These are phyloP conservation scores for Gyrodon lividus DNA, from an alignment of 768 basidiomycete species.

Conservation along the genomic window DNA sequence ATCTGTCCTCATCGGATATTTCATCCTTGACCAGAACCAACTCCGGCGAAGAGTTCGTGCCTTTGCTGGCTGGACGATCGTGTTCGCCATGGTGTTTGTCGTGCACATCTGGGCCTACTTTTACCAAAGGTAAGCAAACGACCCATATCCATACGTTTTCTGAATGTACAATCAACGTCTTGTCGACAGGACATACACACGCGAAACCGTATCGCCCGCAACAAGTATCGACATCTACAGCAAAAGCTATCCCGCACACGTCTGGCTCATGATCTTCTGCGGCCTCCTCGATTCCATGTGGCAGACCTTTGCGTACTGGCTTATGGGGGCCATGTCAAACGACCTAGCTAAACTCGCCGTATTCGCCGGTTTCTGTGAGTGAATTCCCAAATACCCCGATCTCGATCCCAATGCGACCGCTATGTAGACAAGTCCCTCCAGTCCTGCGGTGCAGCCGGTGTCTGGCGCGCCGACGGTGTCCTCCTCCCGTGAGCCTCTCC, in stretches of 20 bases:
- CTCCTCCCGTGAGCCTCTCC: slow-evolving; percentile 53
- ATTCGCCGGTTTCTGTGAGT: slow-evolving; percentile 80
- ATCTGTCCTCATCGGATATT: slow-evolving; percentile 65
- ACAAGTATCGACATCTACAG: slow-evolving; percentile 60
- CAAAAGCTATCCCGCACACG: slow-evolving; percentile 49
- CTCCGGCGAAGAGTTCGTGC: slow-evolving; percentile 68
- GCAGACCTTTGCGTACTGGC: slow-evolving; percentile 83
- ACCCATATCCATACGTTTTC: not conserved
- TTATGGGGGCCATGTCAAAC: slow-evolving; percentile 87
- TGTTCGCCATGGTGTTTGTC: slow-evolving; percentile 63
- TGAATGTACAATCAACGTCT: not conserved
- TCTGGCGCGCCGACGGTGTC: slow-evolving; percentile 71
- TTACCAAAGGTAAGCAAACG: slow-evolving; percentile 60
- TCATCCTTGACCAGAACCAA: slow-evolving; percentile 56
- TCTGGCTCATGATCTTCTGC: slow-evolving; percentile 69
- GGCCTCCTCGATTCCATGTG: slow-evolving; percentile 83
- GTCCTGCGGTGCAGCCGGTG: slow-evolving; percentile 67
- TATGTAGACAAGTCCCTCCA: slow-evolving; percentile 68
- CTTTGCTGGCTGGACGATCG: slow-evolving; percentile 64
- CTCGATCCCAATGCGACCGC: not conserved
- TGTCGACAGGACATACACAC: slow-evolving; percentile 53
- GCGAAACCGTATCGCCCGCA: slow-evolving; percentile 40
- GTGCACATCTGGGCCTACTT: slow-evolving; percentile 79
- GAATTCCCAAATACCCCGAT: not conserved
- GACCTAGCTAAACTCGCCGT: slow-evolving; percentile 77